phyloP scores from a whole-genome alignment of 179 eudicot species.

The Pouteria campechiana region DNA sequence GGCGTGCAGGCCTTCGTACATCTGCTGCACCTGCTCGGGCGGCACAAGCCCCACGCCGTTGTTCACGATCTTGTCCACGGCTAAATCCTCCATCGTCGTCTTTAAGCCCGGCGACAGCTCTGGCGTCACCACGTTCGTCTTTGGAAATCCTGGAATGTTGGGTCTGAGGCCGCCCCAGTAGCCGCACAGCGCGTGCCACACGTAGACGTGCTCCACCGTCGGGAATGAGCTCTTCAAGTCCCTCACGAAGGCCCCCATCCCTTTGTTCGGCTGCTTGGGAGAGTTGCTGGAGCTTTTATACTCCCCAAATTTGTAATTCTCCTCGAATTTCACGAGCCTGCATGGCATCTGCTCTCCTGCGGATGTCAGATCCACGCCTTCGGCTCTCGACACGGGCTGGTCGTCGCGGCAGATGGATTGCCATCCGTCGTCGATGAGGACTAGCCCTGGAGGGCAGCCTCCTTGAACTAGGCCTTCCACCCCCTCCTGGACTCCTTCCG shows the following conservation, averaged over 20 bases:
- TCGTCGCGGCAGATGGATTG: constrained; percentile 83
- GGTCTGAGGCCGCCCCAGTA: constrained; percentile 95
- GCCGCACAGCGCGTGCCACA: constrained; percentile 94
- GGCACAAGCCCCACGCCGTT: constrained; percentile 80
- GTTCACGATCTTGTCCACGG: constrained; percentile 83
- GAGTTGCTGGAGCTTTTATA: constrained; percentile 29
- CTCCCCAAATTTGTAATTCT: constrained; percentile 71
- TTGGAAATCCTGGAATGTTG: constrained; percentile 37
- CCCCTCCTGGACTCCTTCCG: constrained; percentile 66
- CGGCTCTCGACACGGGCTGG: constrained; percentile 43
- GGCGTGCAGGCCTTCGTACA: constrained; percentile 82
- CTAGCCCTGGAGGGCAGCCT: constrained; percentile 81
- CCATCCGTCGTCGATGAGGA: constrained; percentile 91
- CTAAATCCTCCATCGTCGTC: constrained; percentile 85
- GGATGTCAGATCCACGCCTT: constrained; percentile 61
- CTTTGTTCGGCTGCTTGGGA: constrained; percentile 25
- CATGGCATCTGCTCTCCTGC: constrained; percentile 97
- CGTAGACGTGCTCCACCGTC: constrained; percentile 73
- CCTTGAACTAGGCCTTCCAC: constrained; percentile 57
- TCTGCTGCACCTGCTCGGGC: constrained; percentile 48
- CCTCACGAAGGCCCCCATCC: constrained; percentile 69
- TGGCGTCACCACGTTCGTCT: constrained; percentile 40
- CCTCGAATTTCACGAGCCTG: constrained; percentile 55
- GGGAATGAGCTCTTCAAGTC: constrained; percentile 57
- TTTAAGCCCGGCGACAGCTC: constrained; percentile 58